Evolutionary conservation across 2,329 filamentous ascomycete genomes (phyloP), one percentile per base, ranked within the genome.

Genomic region (Cladosporium cucumerinum): DNA sequence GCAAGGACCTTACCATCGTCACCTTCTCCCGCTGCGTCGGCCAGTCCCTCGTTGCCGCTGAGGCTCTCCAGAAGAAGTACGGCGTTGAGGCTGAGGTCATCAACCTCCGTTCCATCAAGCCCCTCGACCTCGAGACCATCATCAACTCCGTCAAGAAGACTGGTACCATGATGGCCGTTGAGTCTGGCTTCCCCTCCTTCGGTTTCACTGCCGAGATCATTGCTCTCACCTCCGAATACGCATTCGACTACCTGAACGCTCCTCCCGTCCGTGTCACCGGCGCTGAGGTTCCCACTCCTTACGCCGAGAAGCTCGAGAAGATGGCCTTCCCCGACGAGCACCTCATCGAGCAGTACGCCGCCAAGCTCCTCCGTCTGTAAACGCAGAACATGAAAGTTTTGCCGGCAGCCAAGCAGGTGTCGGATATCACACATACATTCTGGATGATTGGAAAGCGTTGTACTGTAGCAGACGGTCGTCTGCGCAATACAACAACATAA

Each of bases 81-180:
- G 95, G 95, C 68, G 88, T 98, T 66, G 94, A 98, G 73, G 90
- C 87, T 63, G 95, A 99, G 82, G 95, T 99, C 69, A 90, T 99
- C 86, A 99, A 99, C 85, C 88, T 99, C 76, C 93, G 95, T 75
- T 97, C 93, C 72, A 83, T 99, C 82, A 99, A 98, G 86, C 95
- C 95, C 51, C 86, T 99, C 71, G 95, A 99, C 75, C 86, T 99
- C 66, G 93, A 98, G 81, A 86, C 92, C 71, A 98, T 99, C 75
- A 85, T 98, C 80, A 93, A 96, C 80, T 97, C 93, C 14, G 89
- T 99, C 78, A 98, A 99, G 91, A 99, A 99, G 89, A 99, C 95
- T 21, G 90, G 91, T 78, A 91, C 90, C 75, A 87, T 99, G 68
- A 86, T 99, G 79, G 88, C 88, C 49, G 92, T 99, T 72, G 94